Conservation (phyloP, 306 rosid species). For the Notholithocarpus densiflorus region DNA sequence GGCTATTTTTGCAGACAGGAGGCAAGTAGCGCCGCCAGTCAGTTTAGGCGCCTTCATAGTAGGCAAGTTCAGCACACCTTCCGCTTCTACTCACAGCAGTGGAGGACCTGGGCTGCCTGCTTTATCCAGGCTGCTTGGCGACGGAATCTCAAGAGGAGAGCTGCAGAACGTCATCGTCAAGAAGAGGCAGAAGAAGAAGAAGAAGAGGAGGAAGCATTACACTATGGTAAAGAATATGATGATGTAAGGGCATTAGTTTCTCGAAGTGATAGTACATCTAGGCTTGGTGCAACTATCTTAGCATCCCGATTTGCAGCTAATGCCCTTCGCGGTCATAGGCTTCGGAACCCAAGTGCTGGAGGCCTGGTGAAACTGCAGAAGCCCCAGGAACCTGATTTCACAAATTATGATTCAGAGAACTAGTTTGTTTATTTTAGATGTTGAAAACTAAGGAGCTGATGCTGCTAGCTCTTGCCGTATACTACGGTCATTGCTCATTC, state of each 20-base stretch:
- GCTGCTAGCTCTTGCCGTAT: neutral
- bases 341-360: conserved; percentile 33
- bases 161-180: conserved; percentile 34
- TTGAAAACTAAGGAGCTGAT: neutral
- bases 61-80: conserved; percentile 87
- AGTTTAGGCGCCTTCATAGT: conserved; percentile 82
- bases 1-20: no score
- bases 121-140: conserved; percentile 90
- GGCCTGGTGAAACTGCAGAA: conserved; percentile 38
- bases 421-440: neutral
- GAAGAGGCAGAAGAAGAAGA: conserved; percentile 47
- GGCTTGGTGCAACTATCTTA: conserved; percentile 47
- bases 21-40: no score
- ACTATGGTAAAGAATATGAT: conserved; percentile 16
- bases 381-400: conserved; percentile 84
- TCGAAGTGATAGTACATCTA: conserved; percentile 4
- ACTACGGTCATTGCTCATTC: neutral
- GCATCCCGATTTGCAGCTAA: conserved; percentile 82
- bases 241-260: conserved; percentile 27
- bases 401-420: conserved; percentile 26
- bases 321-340: conserved; percentile 58
- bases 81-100: conserved; percentile 89
- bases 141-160: conserved; percentile 45
- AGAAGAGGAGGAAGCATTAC: conserved; percentile 22
- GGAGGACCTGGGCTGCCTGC: conserved; percentile 94